Percentiles rank a stretch among this genome's conserved stretches.
These are phyloP conservation scores for Trichosporon ovoides DNA, from an alignment of 1,284 basidiomycete genomes.

Conservation along the genomic window DNA sequence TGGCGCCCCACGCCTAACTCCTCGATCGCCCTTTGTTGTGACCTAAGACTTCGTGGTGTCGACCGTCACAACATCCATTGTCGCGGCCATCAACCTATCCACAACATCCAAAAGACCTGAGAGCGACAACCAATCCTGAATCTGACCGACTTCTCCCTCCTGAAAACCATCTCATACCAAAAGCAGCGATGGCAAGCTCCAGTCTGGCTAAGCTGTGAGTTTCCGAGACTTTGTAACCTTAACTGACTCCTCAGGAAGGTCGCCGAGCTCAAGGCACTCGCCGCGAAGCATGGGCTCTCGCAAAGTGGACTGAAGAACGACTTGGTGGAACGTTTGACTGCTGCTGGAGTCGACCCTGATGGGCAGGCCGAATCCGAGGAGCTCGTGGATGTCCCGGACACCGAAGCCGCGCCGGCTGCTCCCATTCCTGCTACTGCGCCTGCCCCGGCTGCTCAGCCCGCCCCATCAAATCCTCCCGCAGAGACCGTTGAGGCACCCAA, in stretches of 20 bases:
- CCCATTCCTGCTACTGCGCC: background rate
- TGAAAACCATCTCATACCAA: background rate
- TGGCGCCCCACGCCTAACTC: background rate
- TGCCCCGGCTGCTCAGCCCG: background rate
- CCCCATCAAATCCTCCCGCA: background rate
- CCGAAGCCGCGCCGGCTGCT: background rate
- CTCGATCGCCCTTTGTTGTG: background rate
- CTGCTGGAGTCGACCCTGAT: constrained; percentile 30
- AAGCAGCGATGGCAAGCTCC: constrained; percentile 5
- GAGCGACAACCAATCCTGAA: too few species aligned
- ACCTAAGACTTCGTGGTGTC: background rate
- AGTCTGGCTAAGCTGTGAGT: constrained; percentile 25
- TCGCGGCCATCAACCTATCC: background rate
- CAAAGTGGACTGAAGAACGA: constrained; percentile 50
- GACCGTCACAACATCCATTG: background rate
- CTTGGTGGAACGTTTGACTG: constrained; percentile 45
- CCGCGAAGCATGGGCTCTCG: constrained; percentile 36
- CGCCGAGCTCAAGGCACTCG: constrained; percentile 49
- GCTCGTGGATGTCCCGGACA: constrained; percentile 11
- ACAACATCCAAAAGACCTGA: background rate
- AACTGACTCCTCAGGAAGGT: constrained; percentile 40
- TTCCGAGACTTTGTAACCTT: background rate
- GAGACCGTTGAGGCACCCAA: background rate
- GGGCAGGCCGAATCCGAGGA: constrained; percentile 23
- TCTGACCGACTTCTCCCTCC: background rate